Evolutionary conservation across 768 basidiomycete genomes (phyloP), one percentile per base, ranked within the genome.

Genomic region (Mycena vitilis): DNA sequence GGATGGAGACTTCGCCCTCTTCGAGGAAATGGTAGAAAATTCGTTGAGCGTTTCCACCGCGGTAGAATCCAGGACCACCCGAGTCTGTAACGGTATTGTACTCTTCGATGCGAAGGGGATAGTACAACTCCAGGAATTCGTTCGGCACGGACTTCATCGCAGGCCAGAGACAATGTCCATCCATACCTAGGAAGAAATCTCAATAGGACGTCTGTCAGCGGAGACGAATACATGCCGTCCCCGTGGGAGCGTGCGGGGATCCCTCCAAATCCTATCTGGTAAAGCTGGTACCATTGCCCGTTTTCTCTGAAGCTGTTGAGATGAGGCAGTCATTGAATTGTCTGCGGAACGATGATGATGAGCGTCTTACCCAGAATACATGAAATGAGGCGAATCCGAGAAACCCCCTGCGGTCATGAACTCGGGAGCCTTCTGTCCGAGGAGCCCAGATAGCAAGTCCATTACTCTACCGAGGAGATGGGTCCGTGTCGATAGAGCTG

Each of bases 61-160:
- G 65, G 12, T 45, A 70, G 1, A 65, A 34, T 49, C 71, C 73
- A 8, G 71, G 40, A 6, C 71, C 71, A 15, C 73, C 73, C 12
- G 71, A 72, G 52, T 74, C 71, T 11, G 64, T 66, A 6, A 73
- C 68, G 4, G 71, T 66, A 44, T 67, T 55, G 52, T 73, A 73
- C n/a, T 67, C 62, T 20, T 71, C 73, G 20, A 71, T 69, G 22
- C 70, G 60, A 11, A 73, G 67, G 23, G 73, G 66, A 23, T 60
- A 66, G 40, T 72, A 70, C 36, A 65, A 42, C 61, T 73, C 71
- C 4, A 74, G 57, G 30, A 69, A 70, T 48, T 73, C 68, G 30
- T 66, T 69, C 6, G 70, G 65, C 2, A 73, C 73, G 0, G 71
- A 65, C 56, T 70, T 63, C 71, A 74, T 74, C 7, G 71, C 63